A percentile compares a stretch with the other conserved stretches of the same genome.
Evolutionary conservation across 2,329 filamentous ascomycete genomes (phyloP).

Genomic region (Chaetomium sp.): DNA sequence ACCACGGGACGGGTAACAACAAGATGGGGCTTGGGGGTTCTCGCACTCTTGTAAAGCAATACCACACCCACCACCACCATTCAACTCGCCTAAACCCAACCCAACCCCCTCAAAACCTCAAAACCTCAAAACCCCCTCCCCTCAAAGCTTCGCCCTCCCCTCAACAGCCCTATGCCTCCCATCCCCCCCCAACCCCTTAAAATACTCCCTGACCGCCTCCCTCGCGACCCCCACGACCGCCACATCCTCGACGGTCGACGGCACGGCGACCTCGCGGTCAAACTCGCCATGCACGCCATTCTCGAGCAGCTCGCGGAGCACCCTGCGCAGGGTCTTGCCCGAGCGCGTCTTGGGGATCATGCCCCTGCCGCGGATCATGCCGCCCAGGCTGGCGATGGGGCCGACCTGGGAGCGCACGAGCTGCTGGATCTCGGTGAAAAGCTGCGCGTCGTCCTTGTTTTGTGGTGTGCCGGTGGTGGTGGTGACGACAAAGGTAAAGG

Average conservation of each 20-base stretch:
- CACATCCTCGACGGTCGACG: slow-evolving; percentile 82
- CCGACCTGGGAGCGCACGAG: slow-evolving; percentile 81
- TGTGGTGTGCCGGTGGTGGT: slow-evolving; percentile 44
- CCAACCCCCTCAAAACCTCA: background rate
- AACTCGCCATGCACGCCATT: slow-evolving; percentile 75
- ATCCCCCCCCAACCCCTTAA: slow-evolving; percentile 52
- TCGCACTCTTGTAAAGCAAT: too few relatives aligned
- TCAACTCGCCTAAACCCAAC: background rate
- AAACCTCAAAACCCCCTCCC: background rate
- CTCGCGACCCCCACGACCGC: slow-evolving; percentile 74
- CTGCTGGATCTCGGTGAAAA: slow-evolving; percentile 66
- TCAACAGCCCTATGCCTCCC: slow-evolving; percentile 49
- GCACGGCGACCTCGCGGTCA: slow-evolving; percentile 71
- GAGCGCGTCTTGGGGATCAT: slow-evolving; percentile 91
- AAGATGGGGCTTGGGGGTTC: background rate
- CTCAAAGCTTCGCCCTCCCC: slow-evolving; percentile 46
- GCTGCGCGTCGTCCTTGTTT: slow-evolving; percentile 35
- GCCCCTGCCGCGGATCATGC: slow-evolving; percentile 78
- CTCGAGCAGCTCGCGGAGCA: slow-evolving; percentile 81
- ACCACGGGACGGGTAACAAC: background rate
- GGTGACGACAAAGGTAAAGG: slow-evolving; percentile 81
- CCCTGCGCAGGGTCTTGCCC: slow-evolving; percentile 86
- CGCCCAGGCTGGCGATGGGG: slow-evolving; percentile 81
- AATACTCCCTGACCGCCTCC: slow-evolving; percentile 73
- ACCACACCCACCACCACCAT: background rate